A percentile compares a stretch with the other conserved stretches of the same genome.
Evolutionary conservation across 345 rosid genomes (phyloP).

Genomic region (Salix koriyanagi): DNA sequence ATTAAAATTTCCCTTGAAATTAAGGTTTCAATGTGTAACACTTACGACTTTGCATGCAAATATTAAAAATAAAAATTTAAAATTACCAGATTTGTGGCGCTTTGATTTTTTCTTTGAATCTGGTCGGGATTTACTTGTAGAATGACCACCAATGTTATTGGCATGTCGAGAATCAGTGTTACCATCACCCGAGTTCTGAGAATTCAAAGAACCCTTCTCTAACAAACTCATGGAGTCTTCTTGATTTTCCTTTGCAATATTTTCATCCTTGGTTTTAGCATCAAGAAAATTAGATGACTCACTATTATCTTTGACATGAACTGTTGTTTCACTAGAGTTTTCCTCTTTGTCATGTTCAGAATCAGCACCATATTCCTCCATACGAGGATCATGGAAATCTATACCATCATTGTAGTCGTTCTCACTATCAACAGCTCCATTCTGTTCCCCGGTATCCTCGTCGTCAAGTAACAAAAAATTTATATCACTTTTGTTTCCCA

Average conservation of each 20-base stretch:
- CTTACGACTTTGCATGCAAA: neutral
- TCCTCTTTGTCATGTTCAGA: slow-evolving; percentile 40
- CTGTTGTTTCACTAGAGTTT: neutral
- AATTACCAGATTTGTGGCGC: slow-evolving; percentile 55
- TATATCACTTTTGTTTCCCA: slow-evolving; percentile 21
- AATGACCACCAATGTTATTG: slow-evolving; percentile 27
- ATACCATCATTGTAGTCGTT: slow-evolving; percentile 47
- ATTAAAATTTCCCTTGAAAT: neutral
- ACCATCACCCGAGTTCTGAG: slow-evolving; percentile 20
- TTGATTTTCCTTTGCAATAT: slow-evolving; percentile 32
- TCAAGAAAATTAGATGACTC: slow-evolving; percentile 17
- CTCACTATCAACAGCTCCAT: slow-evolving; percentile 31
- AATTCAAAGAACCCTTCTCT: slow-evolving; percentile 29
- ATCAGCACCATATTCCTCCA: slow-evolving; percentile 44
- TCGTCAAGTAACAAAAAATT: slow-evolving; percentile 17
- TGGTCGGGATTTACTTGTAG: slow-evolving; percentile 38
- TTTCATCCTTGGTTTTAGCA: slow-evolving; percentile 32
- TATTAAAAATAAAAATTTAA: neutral
- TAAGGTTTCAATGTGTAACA: neutral
- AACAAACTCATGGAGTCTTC: slow-evolving; percentile 28
- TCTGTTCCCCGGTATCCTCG: slow-evolving; percentile 22
- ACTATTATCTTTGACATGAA: slow-evolving; percentile 1
- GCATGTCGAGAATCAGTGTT: slow-evolving; percentile 20
- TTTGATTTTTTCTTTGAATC: slow-evolving; percentile 55
- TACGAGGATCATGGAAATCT: slow-evolving; percentile 47